A percentile compares a stretch with the other conserved stretches of the same genome.
phyloP scores from a whole-genome alignment of 495 filamentous ascomycete genomes.

The Penicillium fimorum region DNA sequence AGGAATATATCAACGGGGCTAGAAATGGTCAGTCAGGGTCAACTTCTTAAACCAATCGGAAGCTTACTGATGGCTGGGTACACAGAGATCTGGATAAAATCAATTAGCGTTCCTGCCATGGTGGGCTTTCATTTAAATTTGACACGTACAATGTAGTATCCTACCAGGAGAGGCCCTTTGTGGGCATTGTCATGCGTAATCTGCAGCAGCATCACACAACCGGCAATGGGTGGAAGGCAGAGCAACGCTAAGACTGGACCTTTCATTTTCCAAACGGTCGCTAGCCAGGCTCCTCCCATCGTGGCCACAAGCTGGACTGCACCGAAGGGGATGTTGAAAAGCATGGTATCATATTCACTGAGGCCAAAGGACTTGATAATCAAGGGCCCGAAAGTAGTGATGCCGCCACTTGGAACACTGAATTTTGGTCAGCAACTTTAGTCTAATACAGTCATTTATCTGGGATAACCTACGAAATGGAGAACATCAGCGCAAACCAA shows the following conservation, averaged over 20 bases:
- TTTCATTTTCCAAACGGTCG: slow-evolving; percentile 54
- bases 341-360: slow-evolving; percentile 56
- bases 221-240: slow-evolving; percentile 55
- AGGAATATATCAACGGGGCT: slow-evolving; percentile 62
- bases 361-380: slow-evolving; percentile 63
- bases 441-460: neutral
- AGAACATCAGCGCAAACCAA: slow-evolving; percentile 61
- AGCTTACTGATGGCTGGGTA: slow-evolving; percentile 53
- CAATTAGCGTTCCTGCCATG: neutral
- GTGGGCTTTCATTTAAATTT: neutral
- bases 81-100: slow-evolving; percentile 47
- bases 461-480: slow-evolving; percentile 38
- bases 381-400: slow-evolving; percentile 62
- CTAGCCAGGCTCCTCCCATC: slow-evolving; percentile 55
- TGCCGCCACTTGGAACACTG: slow-evolving; percentile 61
- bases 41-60: too few relatives aligned
- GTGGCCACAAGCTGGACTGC: slow-evolving; percentile 59
- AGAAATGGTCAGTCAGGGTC: slow-evolving; percentile 36
- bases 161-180: slow-evolving; percentile 51
- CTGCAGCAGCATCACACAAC: slow-evolving; percentile 53
- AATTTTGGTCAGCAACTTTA: slow-evolving; percentile 25
- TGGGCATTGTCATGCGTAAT: slow-evolving; percentile 45
- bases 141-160: slow-evolving; percentile 53
- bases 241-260: slow-evolving; percentile 55
- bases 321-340: slow-evolving; percentile 66